Evolutionary conservation across 2,329 filamentous ascomycete genomes (phyloP).

Genomic region (Fusarium temperatum): DNA sequence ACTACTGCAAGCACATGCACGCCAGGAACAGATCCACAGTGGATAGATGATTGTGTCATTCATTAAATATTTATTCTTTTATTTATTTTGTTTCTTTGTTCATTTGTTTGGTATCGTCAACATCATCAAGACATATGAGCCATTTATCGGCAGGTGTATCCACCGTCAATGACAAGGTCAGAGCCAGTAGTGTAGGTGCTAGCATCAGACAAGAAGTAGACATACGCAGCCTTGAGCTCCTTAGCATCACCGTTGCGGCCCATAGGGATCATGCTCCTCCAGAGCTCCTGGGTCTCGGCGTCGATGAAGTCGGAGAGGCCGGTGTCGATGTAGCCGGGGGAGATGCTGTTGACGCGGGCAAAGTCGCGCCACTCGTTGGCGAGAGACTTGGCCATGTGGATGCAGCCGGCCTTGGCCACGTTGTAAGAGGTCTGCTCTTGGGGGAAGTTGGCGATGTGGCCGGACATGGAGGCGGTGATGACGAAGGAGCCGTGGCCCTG

Average conservation of each 20-base stretch:
- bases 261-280: conserved; percentile 80
- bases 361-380: conserved; percentile 76
- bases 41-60: neutral
- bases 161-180: conserved; percentile 77
- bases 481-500: conserved; percentile 72
- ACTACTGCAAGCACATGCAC: conserved; percentile 13
- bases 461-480: conserved; percentile 75
- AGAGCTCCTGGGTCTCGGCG: conserved; percentile 73
- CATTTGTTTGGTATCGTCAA: conserved; percentile 23
- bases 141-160: conserved; percentile 63
- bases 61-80: conserved; percentile 24
- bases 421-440: conserved; percentile 75
- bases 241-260: conserved; percentile 72
- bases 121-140: conserved; percentile 7
- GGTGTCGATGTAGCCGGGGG: conserved; percentile 74
- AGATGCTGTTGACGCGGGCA: conserved; percentile 72
- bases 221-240: conserved; percentile 80
- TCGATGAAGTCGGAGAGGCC: conserved; percentile 74
- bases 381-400: conserved; percentile 55
- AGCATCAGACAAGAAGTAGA: conserved; percentile 80
- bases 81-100: neutral
- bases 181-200: conserved; percentile 78
- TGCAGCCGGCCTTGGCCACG: conserved; percentile 67
- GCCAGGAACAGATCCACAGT: conserved; percentile 23
- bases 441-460: conserved; percentile 75